Percentiles rank a stretch among this genome's conserved stretches.
These are phyloP conservation scores for Millerozyma acaciae DNA, from an alignment of 805 yeast species.

Conservation along the genomic window DNA sequence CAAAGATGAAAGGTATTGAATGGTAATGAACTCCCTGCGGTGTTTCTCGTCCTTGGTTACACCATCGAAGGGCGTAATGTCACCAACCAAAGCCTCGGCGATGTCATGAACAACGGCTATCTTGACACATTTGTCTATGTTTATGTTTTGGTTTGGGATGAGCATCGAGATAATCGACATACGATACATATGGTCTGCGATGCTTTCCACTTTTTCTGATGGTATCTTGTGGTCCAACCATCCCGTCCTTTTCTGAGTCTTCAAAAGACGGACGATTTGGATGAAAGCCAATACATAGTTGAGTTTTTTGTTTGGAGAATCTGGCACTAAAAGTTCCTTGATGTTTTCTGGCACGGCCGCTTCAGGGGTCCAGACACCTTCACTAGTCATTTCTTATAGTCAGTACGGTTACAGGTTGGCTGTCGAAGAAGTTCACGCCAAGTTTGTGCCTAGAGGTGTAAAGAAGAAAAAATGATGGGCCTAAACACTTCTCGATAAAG, in stretches of 20 bases:
- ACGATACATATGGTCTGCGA: conserved; percentile 94
- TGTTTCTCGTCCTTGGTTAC: conserved; percentile 80
- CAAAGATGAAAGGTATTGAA: conserved; percentile 58
- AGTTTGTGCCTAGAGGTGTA: too few relatives aligned
- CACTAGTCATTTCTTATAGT: conserved; percentile 1
- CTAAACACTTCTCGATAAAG: neutral
- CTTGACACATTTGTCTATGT: conserved; percentile 68
- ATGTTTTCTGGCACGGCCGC: conserved; percentile 29
- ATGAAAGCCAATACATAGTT: conserved; percentile 55
- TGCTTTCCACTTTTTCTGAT: conserved; percentile 56
- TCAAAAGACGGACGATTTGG: conserved; percentile 67
- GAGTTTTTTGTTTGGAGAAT: conserved; percentile 17
- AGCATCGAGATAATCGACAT: conserved; percentile 82
- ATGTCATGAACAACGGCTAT: conserved; percentile 91
- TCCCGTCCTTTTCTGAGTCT: conserved; percentile 84
- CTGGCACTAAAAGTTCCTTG: conserved; percentile 6
- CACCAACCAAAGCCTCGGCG: conserved; percentile 93
- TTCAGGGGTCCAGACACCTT: conserved; percentile 50
- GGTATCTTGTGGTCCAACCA: conserved; percentile 73
- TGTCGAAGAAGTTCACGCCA: neutral
- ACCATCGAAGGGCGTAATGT: conserved; percentile 73
- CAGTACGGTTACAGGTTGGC: too few relatives aligned
- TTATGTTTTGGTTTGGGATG: conserved; percentile 50
- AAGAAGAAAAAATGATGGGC: too few relatives aligned
- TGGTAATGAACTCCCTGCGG: conserved; percentile 71